Percentiles rank a stretch among this genome's conserved stretches.
Evolutionary conservation across 1,284 basidiomycete species (phyloP).

Genomic region (Ganoderma multipileum): DNA sequence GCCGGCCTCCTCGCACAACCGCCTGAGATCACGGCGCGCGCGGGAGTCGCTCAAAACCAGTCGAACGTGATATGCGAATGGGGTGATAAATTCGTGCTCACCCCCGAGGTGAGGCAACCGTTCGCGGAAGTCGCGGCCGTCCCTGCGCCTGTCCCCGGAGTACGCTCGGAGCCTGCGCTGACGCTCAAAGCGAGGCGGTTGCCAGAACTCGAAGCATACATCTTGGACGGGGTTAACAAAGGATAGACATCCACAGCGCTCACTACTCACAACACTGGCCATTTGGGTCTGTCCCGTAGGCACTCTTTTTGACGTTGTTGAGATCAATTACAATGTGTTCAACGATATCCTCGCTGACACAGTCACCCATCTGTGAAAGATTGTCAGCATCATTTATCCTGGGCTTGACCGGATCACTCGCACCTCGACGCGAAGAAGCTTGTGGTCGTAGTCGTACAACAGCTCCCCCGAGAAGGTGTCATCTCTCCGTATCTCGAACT

Average conservation of each 20-base stretch:
- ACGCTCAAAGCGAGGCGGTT: constrained; percentile 63
- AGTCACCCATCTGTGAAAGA: constrained; percentile 56
- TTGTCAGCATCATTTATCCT: not conserved
- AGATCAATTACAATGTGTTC: constrained; percentile 61
- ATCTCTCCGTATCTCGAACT: constrained; percentile 52
- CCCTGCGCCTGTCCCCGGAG: constrained; percentile 45
- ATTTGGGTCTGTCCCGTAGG: constrained; percentile 55
- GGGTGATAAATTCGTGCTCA: constrained; percentile 58
- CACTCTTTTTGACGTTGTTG: constrained; percentile 63
- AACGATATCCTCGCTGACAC: constrained; percentile 54
- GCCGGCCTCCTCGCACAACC: constrained; percentile 59
- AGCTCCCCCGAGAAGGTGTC: constrained; percentile 56
- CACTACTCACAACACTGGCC: constrained; percentile 41
- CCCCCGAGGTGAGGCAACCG: constrained; percentile 62
- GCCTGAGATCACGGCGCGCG: constrained; percentile 51
- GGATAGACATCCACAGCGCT: not conserved
- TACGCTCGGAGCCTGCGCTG: constrained; percentile 59
- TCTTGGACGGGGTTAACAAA: constrained; percentile 43
- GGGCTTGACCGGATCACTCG: constrained; percentile 21
- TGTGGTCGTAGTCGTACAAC: constrained; percentile 67
- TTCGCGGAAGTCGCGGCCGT: constrained; percentile 54
- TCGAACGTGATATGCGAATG: constrained; percentile 72
- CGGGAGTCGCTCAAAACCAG: constrained; percentile 54
- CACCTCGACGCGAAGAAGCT: constrained; percentile 66
- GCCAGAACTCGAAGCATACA: constrained; percentile 65